Conservation (phyloP, 2,329 filamentous ascomycete species). For the Parastagonospora avenae region DNA sequence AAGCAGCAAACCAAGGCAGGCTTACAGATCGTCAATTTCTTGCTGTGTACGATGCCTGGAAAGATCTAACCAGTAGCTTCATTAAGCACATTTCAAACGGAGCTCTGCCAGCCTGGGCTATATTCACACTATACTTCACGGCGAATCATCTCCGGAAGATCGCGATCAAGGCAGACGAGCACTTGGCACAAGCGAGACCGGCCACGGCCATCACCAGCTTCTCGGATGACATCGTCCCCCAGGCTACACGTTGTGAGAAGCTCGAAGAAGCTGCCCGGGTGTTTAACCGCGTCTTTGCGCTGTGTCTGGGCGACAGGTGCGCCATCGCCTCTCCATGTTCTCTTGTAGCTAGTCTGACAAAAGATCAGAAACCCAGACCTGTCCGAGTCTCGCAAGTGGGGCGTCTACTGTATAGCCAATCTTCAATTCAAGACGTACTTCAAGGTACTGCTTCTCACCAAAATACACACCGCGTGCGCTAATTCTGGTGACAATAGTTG, state of each 20-base stretch:
- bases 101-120: constrained; percentile 85
- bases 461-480: constrained; percentile 1
- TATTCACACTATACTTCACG: constrained; percentile 85
- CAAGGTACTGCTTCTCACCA: constrained; percentile 57
- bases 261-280: constrained; percentile 89
- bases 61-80: constrained; percentile 76
- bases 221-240: constrained; percentile 78
- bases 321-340: constrained; percentile 20
- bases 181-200: constrained; percentile 58
- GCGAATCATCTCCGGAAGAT: constrained; percentile 87
- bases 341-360: constrained; percentile 22
- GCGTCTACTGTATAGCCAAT: constrained; percentile 92
- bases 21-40: constrained; percentile 67
- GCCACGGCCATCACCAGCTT: constrained; percentile 59
- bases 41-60: constrained; percentile 88
- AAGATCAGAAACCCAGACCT: constrained; percentile 72
- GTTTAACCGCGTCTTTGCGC: constrained; percentile 88
- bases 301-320: constrained; percentile 88
- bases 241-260: constrained; percentile 72
- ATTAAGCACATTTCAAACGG: constrained; percentile 80
- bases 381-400: constrained; percentile 91
- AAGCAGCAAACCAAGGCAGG: constrained; percentile 54
- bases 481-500: constrained; percentile 53
- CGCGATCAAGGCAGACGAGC: constrained; percentile 87
- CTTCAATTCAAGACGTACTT: constrained; percentile 99